These are phyloP conservation scores for Euptelea pleiosperma DNA, from an alignment of 164 flowering plant species.

Conservation along the genomic window DNA sequence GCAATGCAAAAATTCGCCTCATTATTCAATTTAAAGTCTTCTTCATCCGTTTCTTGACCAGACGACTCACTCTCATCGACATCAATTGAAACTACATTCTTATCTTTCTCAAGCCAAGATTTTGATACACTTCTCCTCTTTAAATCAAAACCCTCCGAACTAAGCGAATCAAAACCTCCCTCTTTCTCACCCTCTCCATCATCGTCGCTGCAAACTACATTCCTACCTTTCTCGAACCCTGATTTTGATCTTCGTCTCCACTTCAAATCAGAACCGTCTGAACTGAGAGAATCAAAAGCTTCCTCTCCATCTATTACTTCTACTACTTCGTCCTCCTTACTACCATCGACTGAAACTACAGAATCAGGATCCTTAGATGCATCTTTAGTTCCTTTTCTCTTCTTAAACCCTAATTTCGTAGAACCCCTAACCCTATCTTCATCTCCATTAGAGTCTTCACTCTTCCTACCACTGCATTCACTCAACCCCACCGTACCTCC, in stretches of 20 bases:
- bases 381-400: not conserved
- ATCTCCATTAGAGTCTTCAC: not conserved
- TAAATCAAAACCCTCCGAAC: not conserved
- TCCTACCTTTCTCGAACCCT: not conserved
- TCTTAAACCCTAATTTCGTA: not conserved
- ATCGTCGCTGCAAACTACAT: no score
- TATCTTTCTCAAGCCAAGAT: not conserved
- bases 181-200: not conserved
- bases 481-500: not conserved
- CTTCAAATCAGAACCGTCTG: not conserved
- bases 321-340: not conserved
- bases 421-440: constrained; percentile 3
- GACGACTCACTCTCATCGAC: not conserved
- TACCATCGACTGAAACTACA: not conserved
- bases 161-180: not conserved
- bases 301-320: not conserved
- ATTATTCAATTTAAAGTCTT: not conserved
- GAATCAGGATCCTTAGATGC: not conserved
- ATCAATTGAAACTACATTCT: not conserved
- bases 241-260: not conserved
- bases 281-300: not conserved
- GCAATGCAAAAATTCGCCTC: not conserved
- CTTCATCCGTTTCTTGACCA: not conserved
- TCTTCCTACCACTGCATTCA: not conserved
- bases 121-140: not conserved